phyloP scores from a whole-genome alignment of 345 rosid species.

The Syzygium aromaticum region DNA sequence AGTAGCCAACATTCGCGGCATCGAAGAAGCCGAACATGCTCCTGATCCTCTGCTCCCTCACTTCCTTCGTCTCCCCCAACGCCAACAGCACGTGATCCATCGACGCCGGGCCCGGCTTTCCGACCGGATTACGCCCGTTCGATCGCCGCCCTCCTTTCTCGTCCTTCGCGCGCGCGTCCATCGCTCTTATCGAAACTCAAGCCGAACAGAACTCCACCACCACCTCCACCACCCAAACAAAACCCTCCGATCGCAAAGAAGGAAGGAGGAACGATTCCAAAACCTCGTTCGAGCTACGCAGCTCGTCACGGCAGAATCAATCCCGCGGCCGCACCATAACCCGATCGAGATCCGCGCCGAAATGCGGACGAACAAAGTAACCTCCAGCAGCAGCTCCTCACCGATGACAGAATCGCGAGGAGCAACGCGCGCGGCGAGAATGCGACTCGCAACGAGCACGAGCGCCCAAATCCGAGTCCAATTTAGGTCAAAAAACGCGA shows the following conservation, averaged over 20 bases:
- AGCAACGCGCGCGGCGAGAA: background rate
- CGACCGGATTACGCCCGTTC: conserved; percentile 11
- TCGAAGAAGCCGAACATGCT: conserved; percentile 71
- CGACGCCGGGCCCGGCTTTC: conserved; percentile 20
- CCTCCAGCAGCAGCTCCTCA: background rate
- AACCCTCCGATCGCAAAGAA: background rate
- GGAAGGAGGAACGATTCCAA: too few species aligned
- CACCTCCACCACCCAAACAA: background rate
- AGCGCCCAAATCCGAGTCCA: background rate
- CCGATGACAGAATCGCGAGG: background rate
- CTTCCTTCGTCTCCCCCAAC: conserved; percentile 68
- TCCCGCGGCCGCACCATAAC: background rate
- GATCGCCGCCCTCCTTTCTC: conserved; percentile 2
- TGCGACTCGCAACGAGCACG: background rate
- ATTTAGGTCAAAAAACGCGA: background rate
- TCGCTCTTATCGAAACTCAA: background rate
- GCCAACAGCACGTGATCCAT: conserved; percentile 85
- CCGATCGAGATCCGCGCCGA: background rate
- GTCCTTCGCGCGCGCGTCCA: background rate
- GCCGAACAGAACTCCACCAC: background rate
- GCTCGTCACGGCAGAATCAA: background rate
- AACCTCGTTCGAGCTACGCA: background rate
- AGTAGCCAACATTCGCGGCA: conserved; percentile 42
- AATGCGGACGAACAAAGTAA: background rate
- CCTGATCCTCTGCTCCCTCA: conserved; percentile 65